A percentile compares a stretch with the other conserved stretches of the same genome.
Evolutionary conservation across 768 basidiomycete genomes (phyloP).

Genomic region (Tricholoma saponaceum): DNA sequence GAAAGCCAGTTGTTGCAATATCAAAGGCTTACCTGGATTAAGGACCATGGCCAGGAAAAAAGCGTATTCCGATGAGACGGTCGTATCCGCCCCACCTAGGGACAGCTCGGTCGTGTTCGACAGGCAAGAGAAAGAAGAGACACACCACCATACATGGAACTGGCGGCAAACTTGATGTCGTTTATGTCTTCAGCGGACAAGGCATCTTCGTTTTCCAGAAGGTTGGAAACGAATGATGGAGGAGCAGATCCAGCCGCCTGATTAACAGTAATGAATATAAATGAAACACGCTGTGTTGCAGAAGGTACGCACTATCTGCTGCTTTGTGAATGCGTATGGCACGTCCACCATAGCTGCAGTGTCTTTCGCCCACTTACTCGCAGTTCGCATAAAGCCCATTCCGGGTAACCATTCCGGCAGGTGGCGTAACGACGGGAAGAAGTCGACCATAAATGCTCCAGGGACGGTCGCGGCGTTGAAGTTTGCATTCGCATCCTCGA

Average conservation of each 20-base stretch:
- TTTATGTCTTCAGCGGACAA: slow-evolving; percentile 28
- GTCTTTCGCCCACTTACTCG: slow-evolving; percentile 28
- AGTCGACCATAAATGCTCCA: slow-evolving; percentile 27
- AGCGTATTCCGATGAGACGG: slow-evolving; percentile 39
- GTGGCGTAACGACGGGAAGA: slow-evolving; percentile 29
- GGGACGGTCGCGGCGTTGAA: slow-evolving; percentile 21
- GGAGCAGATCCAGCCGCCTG: slow-evolving; percentile 39
- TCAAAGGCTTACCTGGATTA: slow-evolving; percentile 21
- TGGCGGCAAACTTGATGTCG: slow-evolving; percentile 39
- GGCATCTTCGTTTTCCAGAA: slow-evolving; percentile 32
- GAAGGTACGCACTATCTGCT: slow-evolving; percentile 22
- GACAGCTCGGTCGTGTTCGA: neutral
- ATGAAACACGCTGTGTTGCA: too few species aligned
- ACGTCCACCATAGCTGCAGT: slow-evolving; percentile 29
- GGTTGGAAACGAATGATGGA: slow-evolving; percentile 39
- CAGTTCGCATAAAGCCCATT: slow-evolving; percentile 40
- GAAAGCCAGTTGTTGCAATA: neutral
- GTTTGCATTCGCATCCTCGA: slow-evolving; percentile 17
- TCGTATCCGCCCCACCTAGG: slow-evolving; percentile 49
- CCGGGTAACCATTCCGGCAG: slow-evolving; percentile 46
- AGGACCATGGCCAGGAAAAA: slow-evolving; percentile 49
- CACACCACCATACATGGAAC: slow-evolving; percentile 39
- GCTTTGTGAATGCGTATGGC: slow-evolving; percentile 30
- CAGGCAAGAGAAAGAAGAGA: neutral
- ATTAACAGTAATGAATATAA: neutral